phyloP scores from a whole-genome alignment of 805 yeast genomes.

The Ogataea corticis region DNA sequence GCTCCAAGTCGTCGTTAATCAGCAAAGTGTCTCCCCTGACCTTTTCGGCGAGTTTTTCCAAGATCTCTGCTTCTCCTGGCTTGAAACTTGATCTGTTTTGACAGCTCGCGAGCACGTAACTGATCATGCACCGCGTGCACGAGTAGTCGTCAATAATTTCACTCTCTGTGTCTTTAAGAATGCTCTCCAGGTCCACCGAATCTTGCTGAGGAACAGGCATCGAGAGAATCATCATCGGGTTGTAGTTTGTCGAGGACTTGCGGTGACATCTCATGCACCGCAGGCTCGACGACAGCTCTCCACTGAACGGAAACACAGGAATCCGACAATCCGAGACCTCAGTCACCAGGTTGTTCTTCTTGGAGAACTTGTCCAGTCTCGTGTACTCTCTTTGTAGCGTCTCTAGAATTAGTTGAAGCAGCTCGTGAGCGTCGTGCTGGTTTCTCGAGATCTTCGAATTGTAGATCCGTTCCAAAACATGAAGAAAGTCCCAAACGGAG shows the following conservation, averaged over 20 bases:
- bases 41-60: slow-evolving; percentile 39
- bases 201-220: slow-evolving; percentile 66
- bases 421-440: slow-evolving; percentile 96
- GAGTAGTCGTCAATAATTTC: slow-evolving; percentile 80
- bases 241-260: slow-evolving; percentile 55
- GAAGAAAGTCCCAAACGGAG: slow-evolving; percentile 79
- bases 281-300: slow-evolving; percentile 64
- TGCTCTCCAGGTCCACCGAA: slow-evolving; percentile 41
- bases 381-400: slow-evolving; percentile 68
- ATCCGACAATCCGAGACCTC: slow-evolving; percentile 22
- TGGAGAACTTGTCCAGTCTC: slow-evolving; percentile 37
- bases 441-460: slow-evolving; percentile 71
- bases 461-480: slow-evolving; percentile 69
- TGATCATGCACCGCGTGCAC: slow-evolving; percentile 69
- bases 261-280: slow-evolving; percentile 68
- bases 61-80: slow-evolving; percentile 33
- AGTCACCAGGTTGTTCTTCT: slow-evolving; percentile 49
- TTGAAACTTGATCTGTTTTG: slow-evolving; percentile 16
- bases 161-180: slow-evolving; percentile 56
- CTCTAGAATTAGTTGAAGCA: slow-evolving; percentile 78
- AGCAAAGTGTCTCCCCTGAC: slow-evolving; percentile 39
- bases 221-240: slow-evolving; percentile 71
- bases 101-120: slow-evolving; percentile 39
- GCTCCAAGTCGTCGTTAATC: slow-evolving; percentile 68
- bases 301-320: slow-evolving; percentile 75